Conservation (phyloP, 2,329 filamentous ascomycete species). For the Myriosclerotinia duriaeana region DNA sequence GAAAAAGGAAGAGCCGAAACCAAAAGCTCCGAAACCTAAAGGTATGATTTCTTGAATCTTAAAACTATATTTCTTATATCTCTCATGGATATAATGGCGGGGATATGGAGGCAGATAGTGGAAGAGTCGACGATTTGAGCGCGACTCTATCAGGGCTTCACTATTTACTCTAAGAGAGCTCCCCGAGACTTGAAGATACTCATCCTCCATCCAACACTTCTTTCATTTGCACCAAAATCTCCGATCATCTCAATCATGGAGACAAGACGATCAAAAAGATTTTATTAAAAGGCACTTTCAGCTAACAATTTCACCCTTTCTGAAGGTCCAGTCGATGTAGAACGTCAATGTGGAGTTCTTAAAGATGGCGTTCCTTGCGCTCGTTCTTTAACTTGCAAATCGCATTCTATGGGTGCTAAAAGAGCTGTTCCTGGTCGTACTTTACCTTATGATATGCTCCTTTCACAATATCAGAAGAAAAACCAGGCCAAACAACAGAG, state of each 20-base stretch:
- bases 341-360: slow-evolving; percentile 87
- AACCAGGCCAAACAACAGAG: slow-evolving; percentile 98
- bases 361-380: slow-evolving; percentile 87
- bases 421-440: slow-evolving; percentile 82
- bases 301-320: slow-evolving; percentile 12
- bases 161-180: not conserved
- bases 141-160: not conserved
- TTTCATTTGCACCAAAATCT: not conserved
- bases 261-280: not conserved
- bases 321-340: slow-evolving; percentile 81
- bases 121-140: not conserved
- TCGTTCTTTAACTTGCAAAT: slow-evolving; percentile 87
- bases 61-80: not conserved
- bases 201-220: not conserved
- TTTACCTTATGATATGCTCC: slow-evolving; percentile 86
- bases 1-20: slow-evolving; percentile 89
- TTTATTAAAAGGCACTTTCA: slow-evolving; percentile 16
- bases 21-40: slow-evolving; percentile 81
- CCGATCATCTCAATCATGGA: slow-evolving; percentile 5
- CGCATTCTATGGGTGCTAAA: slow-evolving; percentile 92
- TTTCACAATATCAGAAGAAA: slow-evolving; percentile 91
- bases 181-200: not conserved
- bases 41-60: slow-evolving; percentile 47
- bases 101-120: not conserved
- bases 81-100: not conserved